A percentile compares a stretch with the other conserved stretches of the same genome.
Conservation (phyloP, 257 asterid genomes). For the Solanum chiquidenum region DNA sequence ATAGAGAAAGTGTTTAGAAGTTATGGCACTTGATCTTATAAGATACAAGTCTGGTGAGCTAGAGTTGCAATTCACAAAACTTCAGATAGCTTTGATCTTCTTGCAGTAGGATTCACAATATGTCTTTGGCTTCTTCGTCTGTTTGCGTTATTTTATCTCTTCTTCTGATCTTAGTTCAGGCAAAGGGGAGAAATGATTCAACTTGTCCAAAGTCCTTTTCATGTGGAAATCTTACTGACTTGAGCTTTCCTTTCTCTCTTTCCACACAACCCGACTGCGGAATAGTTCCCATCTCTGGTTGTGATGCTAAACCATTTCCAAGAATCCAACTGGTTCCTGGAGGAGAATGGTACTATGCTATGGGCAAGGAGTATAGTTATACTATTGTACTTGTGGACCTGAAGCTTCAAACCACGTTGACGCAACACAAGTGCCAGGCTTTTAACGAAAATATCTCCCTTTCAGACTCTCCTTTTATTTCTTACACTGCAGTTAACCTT, state of each 20-base stretch:
- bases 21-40: neutral
- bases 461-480: neutral
- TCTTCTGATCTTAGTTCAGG: neutral
- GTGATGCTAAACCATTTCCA: neutral
- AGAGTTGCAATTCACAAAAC: neutral
- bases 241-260: neutral
- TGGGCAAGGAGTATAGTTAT: neutral
- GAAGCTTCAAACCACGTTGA: neutral
- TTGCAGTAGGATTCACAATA: neutral
- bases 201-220: neutral
- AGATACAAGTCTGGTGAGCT: neutral
- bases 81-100: neutral
- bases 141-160: neutral
- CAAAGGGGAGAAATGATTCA: neutral
- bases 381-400: accelerated
- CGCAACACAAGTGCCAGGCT: neutral
- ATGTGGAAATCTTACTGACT: neutral
- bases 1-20: neutral
- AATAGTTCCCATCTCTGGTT: neutral
- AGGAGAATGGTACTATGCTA: neutral
- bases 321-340: neutral
- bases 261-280: neutral
- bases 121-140: neutral
- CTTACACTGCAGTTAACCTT: neutral
- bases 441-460: neutral